Conservation (phyloP, 2,329 filamentous ascomycete species). For the Colletotrichum ledebouriae region DNA sequence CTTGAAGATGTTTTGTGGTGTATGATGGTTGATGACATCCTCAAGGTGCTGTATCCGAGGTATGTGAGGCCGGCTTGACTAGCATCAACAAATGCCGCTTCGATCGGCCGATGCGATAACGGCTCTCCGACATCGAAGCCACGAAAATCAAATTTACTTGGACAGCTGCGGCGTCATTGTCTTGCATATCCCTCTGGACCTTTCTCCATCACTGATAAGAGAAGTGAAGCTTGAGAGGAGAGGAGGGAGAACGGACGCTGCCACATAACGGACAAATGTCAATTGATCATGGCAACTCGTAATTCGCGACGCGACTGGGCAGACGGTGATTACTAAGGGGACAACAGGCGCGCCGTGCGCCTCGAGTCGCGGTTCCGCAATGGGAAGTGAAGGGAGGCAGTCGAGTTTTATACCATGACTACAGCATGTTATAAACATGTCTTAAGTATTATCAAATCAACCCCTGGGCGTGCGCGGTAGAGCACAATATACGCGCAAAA, state of each 20-base stretch:
- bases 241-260: not conserved
- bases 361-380: slow-evolving; percentile 34
- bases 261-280: slow-evolving; percentile 35
- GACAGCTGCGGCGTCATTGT: slow-evolving; percentile 26
- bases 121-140: slow-evolving; percentile 18
- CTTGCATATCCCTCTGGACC: slow-evolving; percentile 19
- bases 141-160: slow-evolving; percentile 7
- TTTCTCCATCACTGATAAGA: slow-evolving; percentile 39
- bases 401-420: too few species aligned
- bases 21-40: not conserved
- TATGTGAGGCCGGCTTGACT: not conserved
- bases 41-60: not conserved
- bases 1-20: not conserved
- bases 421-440: too few species aligned
- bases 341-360: slow-evolving; percentile 33
- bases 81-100: slow-evolving; percentile 16
- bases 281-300: slow-evolving; percentile 41
- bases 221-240: not conserved
- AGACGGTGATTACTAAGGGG: not conserved
- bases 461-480: too few species aligned
- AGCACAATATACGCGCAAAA: too few species aligned
- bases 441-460: too few species aligned
- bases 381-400: slow-evolving; percentile 26
- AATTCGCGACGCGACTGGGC: slow-evolving; percentile 28
- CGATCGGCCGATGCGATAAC: slow-evolving; percentile 25